Evolutionary conservation across 306 rosid genomes (phyloP).

Genomic region (Dalbergia cultrata): DNA sequence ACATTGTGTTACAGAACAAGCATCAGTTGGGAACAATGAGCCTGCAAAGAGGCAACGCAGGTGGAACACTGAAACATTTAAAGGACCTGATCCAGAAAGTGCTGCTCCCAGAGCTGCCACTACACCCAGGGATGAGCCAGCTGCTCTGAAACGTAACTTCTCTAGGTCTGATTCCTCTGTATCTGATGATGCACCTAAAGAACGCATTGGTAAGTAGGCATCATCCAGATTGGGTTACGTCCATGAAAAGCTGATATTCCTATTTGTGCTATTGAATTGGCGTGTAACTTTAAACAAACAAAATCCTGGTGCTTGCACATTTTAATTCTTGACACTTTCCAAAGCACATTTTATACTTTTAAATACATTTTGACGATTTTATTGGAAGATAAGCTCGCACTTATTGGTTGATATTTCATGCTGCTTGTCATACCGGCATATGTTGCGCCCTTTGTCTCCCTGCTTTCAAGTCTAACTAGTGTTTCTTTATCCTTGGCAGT

Average conservation of each 20-base stretch:
- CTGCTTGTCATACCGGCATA: background rate
- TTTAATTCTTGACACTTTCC: constrained; percentile 5
- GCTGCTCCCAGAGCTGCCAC: constrained; percentile 57
- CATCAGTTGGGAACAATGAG: constrained; percentile 69
- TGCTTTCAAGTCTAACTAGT: constrained; percentile 26
- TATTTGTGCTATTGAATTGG: background rate
- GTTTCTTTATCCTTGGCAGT: constrained; percentile 62
- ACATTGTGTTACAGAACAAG: constrained; percentile 61
- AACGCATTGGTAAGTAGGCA: constrained; percentile 84
- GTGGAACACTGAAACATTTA: constrained; percentile 79
- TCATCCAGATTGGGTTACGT: constrained; percentile 11
- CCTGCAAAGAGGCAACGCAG: constrained; percentile 90
- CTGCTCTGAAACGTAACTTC: constrained; percentile 63
- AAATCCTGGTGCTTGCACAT: background rate
- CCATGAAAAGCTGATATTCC: constrained; percentile 1
- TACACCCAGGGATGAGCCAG: constrained; percentile 67
- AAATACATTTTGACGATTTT: constrained; percentile 19
- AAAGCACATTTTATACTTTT: background rate
- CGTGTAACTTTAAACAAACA: constrained; percentile 2
- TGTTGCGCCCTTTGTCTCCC: background rate
- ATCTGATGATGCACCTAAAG: constrained; percentile 74
- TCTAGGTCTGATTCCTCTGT: constrained; percentile 77
- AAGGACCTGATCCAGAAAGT: constrained; percentile 68
- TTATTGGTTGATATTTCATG: constrained; percentile 8
- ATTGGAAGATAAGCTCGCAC: background rate